These are phyloP conservation scores for Picochlorum sp. DNA, from an alignment of 139 green algal species.

Conservation along the genomic window DNA sequence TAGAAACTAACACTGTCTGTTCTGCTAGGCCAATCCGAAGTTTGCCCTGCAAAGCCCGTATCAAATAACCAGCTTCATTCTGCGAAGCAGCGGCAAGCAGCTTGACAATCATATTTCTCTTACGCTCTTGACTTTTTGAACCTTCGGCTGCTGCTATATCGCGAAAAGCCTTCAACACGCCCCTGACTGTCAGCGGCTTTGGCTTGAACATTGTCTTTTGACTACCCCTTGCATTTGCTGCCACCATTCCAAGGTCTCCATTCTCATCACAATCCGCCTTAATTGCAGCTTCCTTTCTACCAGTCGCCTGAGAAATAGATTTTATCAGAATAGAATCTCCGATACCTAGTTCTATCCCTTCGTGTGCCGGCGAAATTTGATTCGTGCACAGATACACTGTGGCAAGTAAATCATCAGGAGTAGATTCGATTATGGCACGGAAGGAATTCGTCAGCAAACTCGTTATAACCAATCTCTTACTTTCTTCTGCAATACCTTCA, in stretches of 20 bases:
- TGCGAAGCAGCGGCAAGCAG: constrained; percentile 69
- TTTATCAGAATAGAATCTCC: constrained; percentile 89
- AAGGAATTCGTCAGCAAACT: constrained; percentile 62
- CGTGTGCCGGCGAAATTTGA: constrained; percentile 75
- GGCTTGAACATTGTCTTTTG: constrained; percentile 45
- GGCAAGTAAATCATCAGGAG: constrained; percentile 71
- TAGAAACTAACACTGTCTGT: constrained; percentile 77
- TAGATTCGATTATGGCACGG: constrained; percentile 61
- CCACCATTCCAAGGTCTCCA: constrained; percentile 88
- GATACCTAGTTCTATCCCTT: constrained; percentile 89
- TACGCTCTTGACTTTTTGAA: constrained; percentile 50
- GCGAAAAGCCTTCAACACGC: constrained; percentile 50
- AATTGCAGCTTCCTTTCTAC: constrained; percentile 68
- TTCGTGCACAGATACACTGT: constrained; percentile 89
- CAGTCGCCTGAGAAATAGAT: constrained; percentile 70
- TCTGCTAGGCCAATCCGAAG: constrained; percentile 93
- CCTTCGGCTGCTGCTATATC: constrained; percentile 58
- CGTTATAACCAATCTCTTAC: constrained; percentile 55
- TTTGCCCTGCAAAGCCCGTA: constrained; percentile 84
- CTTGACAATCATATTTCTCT: constrained; percentile 72
- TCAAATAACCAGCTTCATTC: constrained; percentile 82
- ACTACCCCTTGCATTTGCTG: constrained; percentile 29
- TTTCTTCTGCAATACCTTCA: constrained; percentile 38
- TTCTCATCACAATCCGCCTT: constrained; percentile 67
- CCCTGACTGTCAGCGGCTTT: constrained; percentile 29